phyloP scores from a whole-genome alignment of 345 rosid genomes.

The Arabidopsis suecica region DNA sequence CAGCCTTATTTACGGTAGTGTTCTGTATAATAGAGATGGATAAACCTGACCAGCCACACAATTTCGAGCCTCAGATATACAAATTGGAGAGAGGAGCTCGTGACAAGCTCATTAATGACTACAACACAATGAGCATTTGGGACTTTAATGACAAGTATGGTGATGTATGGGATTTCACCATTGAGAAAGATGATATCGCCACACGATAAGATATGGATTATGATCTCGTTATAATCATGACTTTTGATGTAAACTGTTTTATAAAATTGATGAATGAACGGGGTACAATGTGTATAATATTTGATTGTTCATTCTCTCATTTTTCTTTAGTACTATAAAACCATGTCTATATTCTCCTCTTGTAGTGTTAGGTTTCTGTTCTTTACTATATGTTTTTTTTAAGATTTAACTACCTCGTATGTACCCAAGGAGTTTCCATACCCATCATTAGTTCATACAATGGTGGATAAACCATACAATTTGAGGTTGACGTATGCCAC shows the following conservation, averaged over 20 bases:
- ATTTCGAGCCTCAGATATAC: slow-evolving; percentile 94
- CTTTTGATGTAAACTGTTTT: slow-evolving; percentile 24
- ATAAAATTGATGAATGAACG: slow-evolving; percentile 14
- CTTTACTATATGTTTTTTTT: no score
- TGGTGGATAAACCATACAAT: no score
- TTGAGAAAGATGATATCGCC: slow-evolving; percentile 62
- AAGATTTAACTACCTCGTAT: no score
- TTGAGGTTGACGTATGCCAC: no score
- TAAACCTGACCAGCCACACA: slow-evolving; percentile 89
- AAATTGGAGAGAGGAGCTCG: slow-evolving; percentile 88
- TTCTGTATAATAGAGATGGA: slow-evolving; percentile 86
- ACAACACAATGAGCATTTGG: slow-evolving; percentile 90
- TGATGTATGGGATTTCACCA: slow-evolving; percentile 90
- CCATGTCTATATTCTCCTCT: no score
- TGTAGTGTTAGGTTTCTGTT: no score
- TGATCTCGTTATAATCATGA: slow-evolving; percentile 6
- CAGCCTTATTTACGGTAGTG: slow-evolving; percentile 65
- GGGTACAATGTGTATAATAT: slow-evolving; percentile 20
- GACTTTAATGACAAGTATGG: slow-evolving; percentile 94
- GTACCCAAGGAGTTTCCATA: no score
- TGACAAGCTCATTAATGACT: slow-evolving; percentile 81
- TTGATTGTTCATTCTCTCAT: background rate
- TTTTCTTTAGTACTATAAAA: no score
- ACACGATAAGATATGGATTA: slow-evolving; percentile 50
- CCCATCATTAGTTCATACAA: no score